Evolutionary conservation across 768 basidiomycete species (phyloP).

Genomic region (Russula foetens): DNA sequence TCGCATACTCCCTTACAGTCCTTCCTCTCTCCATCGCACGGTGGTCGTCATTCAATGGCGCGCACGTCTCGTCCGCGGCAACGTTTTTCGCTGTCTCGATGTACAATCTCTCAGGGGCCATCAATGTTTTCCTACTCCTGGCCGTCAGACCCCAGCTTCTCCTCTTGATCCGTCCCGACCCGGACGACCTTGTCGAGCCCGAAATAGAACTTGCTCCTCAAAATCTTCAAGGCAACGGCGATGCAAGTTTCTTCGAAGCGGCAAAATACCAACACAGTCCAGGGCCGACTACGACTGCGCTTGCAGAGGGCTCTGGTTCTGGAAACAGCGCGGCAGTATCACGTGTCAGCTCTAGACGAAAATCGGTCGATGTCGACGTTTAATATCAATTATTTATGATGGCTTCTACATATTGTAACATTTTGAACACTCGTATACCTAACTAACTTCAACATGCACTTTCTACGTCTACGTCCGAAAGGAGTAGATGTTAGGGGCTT

Average conservation of each 20-base stretch:
- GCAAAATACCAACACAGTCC: not conserved
- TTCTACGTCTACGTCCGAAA: too few relatives aligned
- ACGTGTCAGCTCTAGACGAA: not conserved
- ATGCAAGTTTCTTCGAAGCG: not conserved
- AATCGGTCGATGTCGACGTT: too few relatives aligned
- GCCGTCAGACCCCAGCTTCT: conserved; percentile 30
- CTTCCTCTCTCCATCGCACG: conserved; percentile 35
- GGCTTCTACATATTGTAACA: too few relatives aligned
- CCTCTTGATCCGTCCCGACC: conserved; percentile 23
- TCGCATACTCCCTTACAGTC: conserved; percentile 31
- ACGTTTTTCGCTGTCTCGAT: conserved; percentile 29
- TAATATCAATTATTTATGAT: not conserved
- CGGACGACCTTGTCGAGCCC: not conserved
- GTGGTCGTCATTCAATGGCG: conserved; percentile 29
- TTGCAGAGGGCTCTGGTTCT: not conserved
- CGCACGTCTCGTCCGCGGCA: conserved; percentile 24
- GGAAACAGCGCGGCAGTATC: not conserved
- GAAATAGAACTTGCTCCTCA: not conserved
- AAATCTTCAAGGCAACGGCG: not conserved
- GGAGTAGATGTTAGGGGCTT: too few relatives aligned
- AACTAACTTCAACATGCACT: too few relatives aligned
- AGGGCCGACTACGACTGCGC: not conserved
- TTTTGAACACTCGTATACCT: too few relatives aligned
- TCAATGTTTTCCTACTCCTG: conserved; percentile 35
- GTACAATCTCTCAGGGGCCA: conserved; percentile 33